Evolutionary conservation across 345 rosid genomes (phyloP).

Genomic region (Eucalyptus erythrocorys): DNA sequence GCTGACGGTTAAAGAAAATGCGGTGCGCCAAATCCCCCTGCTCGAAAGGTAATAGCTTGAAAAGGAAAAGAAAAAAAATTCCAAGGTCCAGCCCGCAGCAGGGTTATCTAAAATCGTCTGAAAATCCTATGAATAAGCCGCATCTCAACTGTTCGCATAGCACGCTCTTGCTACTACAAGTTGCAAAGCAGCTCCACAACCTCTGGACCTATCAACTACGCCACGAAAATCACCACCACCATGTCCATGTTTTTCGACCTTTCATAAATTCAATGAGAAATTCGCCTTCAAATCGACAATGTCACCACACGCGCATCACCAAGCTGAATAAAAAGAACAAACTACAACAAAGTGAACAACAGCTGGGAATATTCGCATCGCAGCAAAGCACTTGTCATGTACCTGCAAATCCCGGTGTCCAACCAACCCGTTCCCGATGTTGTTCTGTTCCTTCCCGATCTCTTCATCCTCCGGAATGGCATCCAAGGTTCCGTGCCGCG

Average conservation of each 20-base stretch:
- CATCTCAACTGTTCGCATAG: background rate
- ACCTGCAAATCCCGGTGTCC: conserved; percentile 47
- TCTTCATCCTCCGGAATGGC: conserved; percentile 92
- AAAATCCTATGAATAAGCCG: background rate
- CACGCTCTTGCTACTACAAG: background rate
- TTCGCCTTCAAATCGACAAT: background rate
- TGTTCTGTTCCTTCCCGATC: conserved; percentile 31
- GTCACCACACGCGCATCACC: background rate
- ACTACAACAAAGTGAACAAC: background rate
- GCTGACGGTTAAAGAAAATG: background rate
- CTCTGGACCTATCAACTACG: background rate
- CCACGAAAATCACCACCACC: background rate
- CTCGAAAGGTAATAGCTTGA: background rate
- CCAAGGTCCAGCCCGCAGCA: background rate
- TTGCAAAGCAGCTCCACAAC: background rate
- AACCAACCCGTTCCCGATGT: conserved; percentile 10
- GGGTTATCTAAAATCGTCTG: background rate
- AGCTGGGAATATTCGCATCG: background rate
- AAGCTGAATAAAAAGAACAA: background rate
- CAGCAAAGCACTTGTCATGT: background rate
- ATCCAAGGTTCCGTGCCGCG: conserved; percentile 42
- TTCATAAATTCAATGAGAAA: background rate
- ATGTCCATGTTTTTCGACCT: background rate
- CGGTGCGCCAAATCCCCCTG: background rate
- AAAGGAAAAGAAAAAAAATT: background rate